Base-by-base conservation (phyloP, 495 filamentous ascomycete genomes). In the Neurospora sp. region DNA sequence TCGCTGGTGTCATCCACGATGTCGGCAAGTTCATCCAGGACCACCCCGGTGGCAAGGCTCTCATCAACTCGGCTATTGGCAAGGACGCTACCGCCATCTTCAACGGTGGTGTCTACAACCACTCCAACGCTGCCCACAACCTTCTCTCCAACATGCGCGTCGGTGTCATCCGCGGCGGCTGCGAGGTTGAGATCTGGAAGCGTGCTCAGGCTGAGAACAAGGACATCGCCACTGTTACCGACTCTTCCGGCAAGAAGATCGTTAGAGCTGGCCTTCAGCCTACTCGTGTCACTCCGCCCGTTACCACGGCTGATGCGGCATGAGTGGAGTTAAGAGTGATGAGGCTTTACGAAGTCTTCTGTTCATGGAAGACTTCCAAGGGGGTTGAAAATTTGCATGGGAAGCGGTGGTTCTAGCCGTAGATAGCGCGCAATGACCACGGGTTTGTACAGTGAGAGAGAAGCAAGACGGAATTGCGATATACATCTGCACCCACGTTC, bases 171-270 rank as follows among this genome's bases (percentile, higher is more conserved):
- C 94, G 96, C 70, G 96, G 96, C 76, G 96, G 96, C 61, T 94
- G 93, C 79, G 96, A 98, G 81, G 96, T 99, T 71, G 96, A 99
- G 87, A 97, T 99, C 87, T 98, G 96, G 96, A 98, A 98, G 89
- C 93, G 93, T 35, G 90, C 94, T 53, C 91, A 95, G 80, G 87
- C 90, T 82, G 95, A 98, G 85, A 93, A 92, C 85, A 94, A 94
- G 86, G 93, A 94, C 77, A 86, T 89, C 68, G 88, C 90, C 70
- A 89, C 91, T 72, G 87, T 95, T 75, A 93, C 91, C 77, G 96
- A 98, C 79, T 91, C 88, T 9, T 84, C 88, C 46, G 96, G 95
- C 44, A 88, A 93, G 79, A 89, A 90, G 70, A 93, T 99, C 77
- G 88, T 97, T 78, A 92, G 96, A 37, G 96, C 96, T 69, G 96